Conservation (phyloP, 495 filamentous ascomycete species). For the Schizothecium vesticola region DNA sequence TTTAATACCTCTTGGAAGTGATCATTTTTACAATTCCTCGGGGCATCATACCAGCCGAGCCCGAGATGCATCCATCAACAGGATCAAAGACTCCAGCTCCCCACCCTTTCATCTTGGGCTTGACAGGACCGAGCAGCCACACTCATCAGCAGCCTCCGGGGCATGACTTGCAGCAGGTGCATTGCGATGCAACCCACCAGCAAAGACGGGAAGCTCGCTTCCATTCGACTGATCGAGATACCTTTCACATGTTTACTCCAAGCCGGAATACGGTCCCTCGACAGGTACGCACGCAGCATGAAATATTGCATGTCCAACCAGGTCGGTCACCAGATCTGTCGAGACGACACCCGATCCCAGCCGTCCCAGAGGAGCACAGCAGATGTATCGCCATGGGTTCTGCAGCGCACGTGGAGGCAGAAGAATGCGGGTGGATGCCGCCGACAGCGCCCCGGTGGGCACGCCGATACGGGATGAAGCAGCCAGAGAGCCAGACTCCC, state of each 20-base stretch:
- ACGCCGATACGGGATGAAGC: too few relatives aligned
- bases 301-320: background rate
- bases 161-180: constrained; percentile 13
- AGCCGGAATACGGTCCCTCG: background rate
- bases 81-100: background rate
- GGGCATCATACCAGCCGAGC: background rate
- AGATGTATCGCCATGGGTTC: background rate
- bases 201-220: background rate
- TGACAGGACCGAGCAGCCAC: background rate
- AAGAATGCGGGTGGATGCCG: background rate
- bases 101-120: background rate
- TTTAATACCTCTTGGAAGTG: background rate
- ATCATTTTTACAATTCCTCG: background rate
- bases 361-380: background rate
- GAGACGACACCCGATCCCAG: background rate
- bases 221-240: background rate
- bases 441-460: background rate
- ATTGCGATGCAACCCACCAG: constrained; percentile 17
- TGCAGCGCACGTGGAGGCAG: background rate
- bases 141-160: background rate
- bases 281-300: background rate
- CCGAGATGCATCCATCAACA: background rate
- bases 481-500: background rate
- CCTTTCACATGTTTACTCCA: background rate
- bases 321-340: background rate